Evolutionary conservation across 2,329 filamentous ascomycete genomes (phyloP), one percentile per base, ranked within the genome.

Genomic region (Zymoseptoria tritici): DNA sequence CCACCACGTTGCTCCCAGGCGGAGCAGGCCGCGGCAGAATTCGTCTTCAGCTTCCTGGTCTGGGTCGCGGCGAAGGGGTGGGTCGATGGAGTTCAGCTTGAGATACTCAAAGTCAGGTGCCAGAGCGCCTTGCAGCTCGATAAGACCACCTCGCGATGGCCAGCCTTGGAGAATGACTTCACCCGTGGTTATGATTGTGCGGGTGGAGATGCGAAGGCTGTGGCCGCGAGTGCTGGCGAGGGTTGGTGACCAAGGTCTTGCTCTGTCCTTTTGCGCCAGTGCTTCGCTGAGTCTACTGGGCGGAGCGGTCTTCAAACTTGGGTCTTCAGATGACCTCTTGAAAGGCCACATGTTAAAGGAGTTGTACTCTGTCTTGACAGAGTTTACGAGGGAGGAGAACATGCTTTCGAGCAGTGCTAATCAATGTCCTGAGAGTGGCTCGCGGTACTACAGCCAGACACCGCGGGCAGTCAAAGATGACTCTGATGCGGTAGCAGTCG

Each of bases 1-100:
- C 56, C 56, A 52, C 56, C 56, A 57, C 6, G 20, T 57, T n/a
- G 56, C 56, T 13, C 56, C 49, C 2, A 57, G 49, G 9, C 24
- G 46, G 2, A 52, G 13, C 4, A 57, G 29, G n/a, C 9, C n/a
- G 11, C 31, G 49, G 49, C 56, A 57, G 49, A 57, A 57, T 11
- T 22, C 56, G 16, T 57, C 56, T 19, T 57, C 56, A 9, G 46
- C 56, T 13, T 36, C 21, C 13, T 57, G 56, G 31, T 57, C 56
- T 19, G 46, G 16, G 52, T 57, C 56, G 5, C 24, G 56, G n/a
- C 21, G 50, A 6, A 52, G 24, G n/a, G 56, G 56, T 20, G 56
- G 56, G 19, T 57, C 49, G 11, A 57, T 20, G 13, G 21, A 49
- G 19, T 57, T 13, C 1, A 57, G 26, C 8, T 11, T 11, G n/a